These are phyloP conservation scores for Flaveria robusta DNA, from an alignment of 129 eudicot genomes.

Conservation along the genomic window DNA sequence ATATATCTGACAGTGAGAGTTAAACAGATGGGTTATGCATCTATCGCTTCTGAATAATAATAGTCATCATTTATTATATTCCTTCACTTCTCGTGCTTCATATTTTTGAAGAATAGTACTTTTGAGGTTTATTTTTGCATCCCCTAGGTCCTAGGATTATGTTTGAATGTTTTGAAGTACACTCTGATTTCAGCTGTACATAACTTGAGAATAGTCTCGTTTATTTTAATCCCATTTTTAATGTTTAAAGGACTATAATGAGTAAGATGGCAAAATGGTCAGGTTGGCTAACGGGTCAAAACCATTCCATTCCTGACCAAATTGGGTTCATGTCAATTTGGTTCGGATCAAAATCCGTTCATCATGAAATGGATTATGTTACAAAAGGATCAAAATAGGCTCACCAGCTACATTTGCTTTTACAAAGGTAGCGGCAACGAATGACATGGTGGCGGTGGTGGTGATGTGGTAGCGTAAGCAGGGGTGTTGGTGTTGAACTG, in stretches of 20 bases:
- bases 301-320: no score
- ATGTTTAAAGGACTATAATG: neutral
- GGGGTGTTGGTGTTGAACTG: no score
- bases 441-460: no score
- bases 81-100: slow-evolving; percentile 10
- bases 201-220: slow-evolving; percentile 17
- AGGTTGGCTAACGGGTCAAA: no score
- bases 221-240: neutral
- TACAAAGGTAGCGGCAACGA: no score
- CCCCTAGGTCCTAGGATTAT: neutral
- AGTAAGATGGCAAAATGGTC: neutral
- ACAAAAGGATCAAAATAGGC: no score
- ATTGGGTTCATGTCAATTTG: no score
- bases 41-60: slow-evolving; percentile 36
- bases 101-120: slow-evolving; percentile 4
- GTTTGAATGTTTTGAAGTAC: slow-evolving; percentile 24
- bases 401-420: no score
- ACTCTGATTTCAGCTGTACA: slow-evolving; percentile 17
- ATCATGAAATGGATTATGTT: no score
- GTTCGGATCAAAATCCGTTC: no score
- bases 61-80: neutral
- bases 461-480: no score
- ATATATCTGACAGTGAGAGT: slow-evolving; percentile 79
- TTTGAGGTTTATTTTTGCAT: slow-evolving; percentile 12
- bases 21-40: slow-evolving; percentile 53